Evolutionary conservation across 495 filamentous ascomycete genomes (phyloP).

Genomic region (Xylaria venustula): DNA sequence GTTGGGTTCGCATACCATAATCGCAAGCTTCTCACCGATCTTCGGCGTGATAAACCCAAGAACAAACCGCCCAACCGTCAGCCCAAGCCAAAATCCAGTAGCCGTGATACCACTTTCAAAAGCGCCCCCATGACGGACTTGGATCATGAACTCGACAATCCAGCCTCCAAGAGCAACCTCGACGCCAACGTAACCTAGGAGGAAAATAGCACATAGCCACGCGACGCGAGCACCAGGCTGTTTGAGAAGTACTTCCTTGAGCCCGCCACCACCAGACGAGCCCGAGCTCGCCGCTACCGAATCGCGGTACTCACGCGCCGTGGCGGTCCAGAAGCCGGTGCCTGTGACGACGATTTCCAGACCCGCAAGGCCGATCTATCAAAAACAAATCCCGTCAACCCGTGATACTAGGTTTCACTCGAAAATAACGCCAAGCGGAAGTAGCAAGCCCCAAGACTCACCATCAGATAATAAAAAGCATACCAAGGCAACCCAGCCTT

Average conservation of each 20-base stretch:
- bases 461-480: constrained; percentile 62
- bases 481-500: constrained; percentile 59
- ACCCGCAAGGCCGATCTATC: constrained; percentile 57
- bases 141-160: constrained; percentile 85
- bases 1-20: constrained; percentile 30
- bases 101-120: constrained; percentile 74
- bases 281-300: constrained; percentile 40
- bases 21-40: constrained; percentile 70
- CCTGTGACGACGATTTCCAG: constrained; percentile 57
- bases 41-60: constrained; percentile 66
- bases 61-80: constrained; percentile 72
- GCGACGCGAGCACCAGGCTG: constrained; percentile 50
- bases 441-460: too few relatives aligned
- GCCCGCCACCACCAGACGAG: constrained; percentile 24
- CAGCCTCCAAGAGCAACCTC: constrained; percentile 86
- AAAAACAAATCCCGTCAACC: background rate
- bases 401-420: too few relatives aligned
- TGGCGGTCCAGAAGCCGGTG: constrained; percentile 66
- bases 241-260: constrained; percentile 56
- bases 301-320: constrained; percentile 59
- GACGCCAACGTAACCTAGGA: constrained; percentile 78
- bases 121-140: constrained; percentile 67
- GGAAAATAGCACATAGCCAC: constrained; percentile 75
- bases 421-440: too few relatives aligned
- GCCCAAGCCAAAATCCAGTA: constrained; percentile 81